Base-by-base conservation (phyloP, 768 basidiomycete species). In the Mycena indigotica region DNA sequence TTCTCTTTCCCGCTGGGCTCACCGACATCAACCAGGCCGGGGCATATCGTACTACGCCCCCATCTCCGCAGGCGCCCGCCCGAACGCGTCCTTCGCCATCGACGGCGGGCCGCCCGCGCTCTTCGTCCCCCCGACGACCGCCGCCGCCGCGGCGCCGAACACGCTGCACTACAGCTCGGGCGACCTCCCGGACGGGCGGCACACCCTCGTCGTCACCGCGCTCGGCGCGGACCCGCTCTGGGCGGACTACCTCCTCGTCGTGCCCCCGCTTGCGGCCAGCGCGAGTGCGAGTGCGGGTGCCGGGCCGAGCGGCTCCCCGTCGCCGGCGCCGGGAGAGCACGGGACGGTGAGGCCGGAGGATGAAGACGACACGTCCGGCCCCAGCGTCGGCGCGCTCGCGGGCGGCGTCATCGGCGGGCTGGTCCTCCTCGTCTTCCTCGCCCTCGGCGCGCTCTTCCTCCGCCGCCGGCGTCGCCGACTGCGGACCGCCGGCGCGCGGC, bases 241-340 rank as follows among this genome's bases (percentile, higher is more conserved):
- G 54, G 21, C 44, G 10, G 59, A 61, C 52, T 61, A 61, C 48
- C 30, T 61, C 28, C 52, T 56, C 26, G 51, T 61, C 19, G 25
- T 48, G 25, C 46, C 46, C 10, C 32, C 32, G 32, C 32, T 35
- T n/a, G n/a, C n/a, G n/a, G n/a, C n/a, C n/a, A n/a, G n/a, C n/a
- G n/a, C n/a, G n/a, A n/a, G n/a, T n/a, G n/a, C n/a, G n/a, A n/a
- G n/a, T n/a, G n/a, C n/a, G n/a, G n/a, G n/a, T n/a, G n/a, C n/a
- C n/a, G n/a, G n/a, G n/a, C n/a, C n/a, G n/a, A n/a, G n/a, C n/a
- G n/a, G n/a, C n/a, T n/a, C n/a, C n/a, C n/a, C n/a, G n/a, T n/a
- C n/a, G n/a, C n/a, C n/a, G n/a, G n/a, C n/a, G n/a, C n/a, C n/a
- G n/a, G n/a, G n/a, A n/a, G n/a, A n/a, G n/a, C n/a, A n/a, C n/a